phyloP scores from a whole-genome alignment of 116 monocot species.

The Trichopus zeylanicus region DNA sequence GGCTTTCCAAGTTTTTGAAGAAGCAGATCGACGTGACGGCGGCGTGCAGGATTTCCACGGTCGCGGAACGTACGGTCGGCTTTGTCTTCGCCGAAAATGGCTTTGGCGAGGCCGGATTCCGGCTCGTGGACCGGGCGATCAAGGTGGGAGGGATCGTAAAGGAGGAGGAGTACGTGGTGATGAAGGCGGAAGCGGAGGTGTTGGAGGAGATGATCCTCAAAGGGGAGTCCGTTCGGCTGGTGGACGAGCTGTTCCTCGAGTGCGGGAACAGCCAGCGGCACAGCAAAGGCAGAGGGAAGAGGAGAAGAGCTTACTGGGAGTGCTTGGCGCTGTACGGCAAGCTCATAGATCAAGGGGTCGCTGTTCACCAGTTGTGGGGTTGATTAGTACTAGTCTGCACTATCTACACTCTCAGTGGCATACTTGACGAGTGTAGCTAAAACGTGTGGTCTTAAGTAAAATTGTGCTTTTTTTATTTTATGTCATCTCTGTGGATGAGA shows the following conservation, averaged over 20 bases:
- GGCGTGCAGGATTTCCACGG: neutral
- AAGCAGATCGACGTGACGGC: neutral
- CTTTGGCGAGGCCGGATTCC: too few species aligned
- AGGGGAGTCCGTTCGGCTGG: constrained; percentile 24
- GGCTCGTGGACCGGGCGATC: constrained; percentile 25
- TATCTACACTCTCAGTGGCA: too few species aligned
- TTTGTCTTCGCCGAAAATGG: too few species aligned
- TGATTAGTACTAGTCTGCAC: too few species aligned
- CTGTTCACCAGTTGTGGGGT: constrained; percentile 83
- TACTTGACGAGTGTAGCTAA: too few species aligned
- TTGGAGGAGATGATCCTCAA: constrained; percentile 54
- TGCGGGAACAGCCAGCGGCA: constrained; percentile 31
- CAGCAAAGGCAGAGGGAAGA: constrained; percentile 4
- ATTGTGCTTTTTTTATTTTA: too few species aligned
- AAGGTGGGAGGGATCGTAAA: constrained; percentile 34
- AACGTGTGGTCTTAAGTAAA: too few species aligned
- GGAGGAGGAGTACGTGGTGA: constrained; percentile 58
- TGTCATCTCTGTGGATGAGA: too few species aligned
- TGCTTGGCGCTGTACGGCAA: constrained; percentile 60
- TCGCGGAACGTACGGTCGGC: too few species aligned
- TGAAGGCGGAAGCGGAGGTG: too few species aligned
- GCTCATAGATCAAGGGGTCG: constrained; percentile 49
- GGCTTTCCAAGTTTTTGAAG: too few species aligned
- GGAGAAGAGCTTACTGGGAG: too few species aligned
- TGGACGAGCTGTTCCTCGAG: constrained; percentile 64